Conservation (phyloP, 2,329 filamentous ascomycete genomes). For the Hysterium pulicare region DNA sequence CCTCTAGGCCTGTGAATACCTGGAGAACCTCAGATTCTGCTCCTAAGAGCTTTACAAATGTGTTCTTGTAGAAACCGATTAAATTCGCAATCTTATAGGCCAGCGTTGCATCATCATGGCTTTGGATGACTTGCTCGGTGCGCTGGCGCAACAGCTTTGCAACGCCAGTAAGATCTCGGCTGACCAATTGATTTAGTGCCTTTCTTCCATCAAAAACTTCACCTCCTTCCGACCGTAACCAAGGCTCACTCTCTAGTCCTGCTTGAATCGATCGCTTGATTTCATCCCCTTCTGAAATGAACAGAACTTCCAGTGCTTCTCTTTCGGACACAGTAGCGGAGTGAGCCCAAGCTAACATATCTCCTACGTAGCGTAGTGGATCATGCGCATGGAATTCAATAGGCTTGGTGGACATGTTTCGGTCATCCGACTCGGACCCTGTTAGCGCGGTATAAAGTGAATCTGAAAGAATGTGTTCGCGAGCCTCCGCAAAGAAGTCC, state of each 20-base stretch:
- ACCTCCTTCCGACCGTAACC: slow-evolving; percentile 60
- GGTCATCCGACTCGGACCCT: slow-evolving; percentile 60
- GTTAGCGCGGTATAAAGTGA: slow-evolving; percentile 86
- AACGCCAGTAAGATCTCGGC: slow-evolving; percentile 77
- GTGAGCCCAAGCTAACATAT: slow-evolving; percentile 97
- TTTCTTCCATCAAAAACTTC: slow-evolving; percentile 73
- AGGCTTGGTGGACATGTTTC: slow-evolving; percentile 64
- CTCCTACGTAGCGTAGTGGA: slow-evolving; percentile 83
- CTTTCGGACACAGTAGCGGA: slow-evolving; percentile 90
- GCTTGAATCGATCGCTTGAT: slow-evolving; percentile 78
- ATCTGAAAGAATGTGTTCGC: slow-evolving; percentile 82
- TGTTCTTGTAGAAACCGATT: slow-evolving; percentile 81
- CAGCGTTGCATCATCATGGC: slow-evolving; percentile 83
- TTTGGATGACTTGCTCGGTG: slow-evolving; percentile 86
- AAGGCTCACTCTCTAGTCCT: slow-evolving; percentile 78
- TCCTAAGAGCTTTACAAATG: slow-evolving; percentile 77
- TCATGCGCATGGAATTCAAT: slow-evolving; percentile 95
- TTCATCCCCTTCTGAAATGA: slow-evolving; percentile 85
- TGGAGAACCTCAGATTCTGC: slow-evolving; percentile 66
- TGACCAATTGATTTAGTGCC: slow-evolving; percentile 81
- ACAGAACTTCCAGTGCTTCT: slow-evolving; percentile 86
- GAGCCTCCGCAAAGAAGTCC: slow-evolving; percentile 86
- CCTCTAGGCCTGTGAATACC: slow-evolving; percentile 65
- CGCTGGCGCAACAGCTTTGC: slow-evolving; percentile 82
- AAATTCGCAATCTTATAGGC: slow-evolving; percentile 90